Evolutionary conservation across 2,329 filamentous ascomycete genomes (phyloP).

Genomic region (Trichothecium roseum): DNA sequence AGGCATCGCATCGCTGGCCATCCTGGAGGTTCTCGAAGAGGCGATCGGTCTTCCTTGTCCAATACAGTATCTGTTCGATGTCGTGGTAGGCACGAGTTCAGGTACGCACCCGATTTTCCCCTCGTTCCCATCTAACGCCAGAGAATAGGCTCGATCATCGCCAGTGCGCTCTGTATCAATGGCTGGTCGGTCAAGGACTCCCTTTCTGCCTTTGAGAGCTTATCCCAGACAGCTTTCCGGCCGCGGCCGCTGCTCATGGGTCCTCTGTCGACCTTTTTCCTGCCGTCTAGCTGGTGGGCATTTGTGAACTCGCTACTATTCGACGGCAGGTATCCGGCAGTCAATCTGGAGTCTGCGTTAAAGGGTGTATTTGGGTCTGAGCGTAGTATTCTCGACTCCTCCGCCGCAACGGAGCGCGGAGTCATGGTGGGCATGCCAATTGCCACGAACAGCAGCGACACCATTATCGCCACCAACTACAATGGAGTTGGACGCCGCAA

Average conservation of each 20-base stretch:
- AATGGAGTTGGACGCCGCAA: constrained; percentile 3
- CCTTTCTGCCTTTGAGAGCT: constrained; percentile 6
- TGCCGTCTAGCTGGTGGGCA: not conserved
- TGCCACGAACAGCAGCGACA: constrained; percentile 3
- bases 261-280: not conserved
- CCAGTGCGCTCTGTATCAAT: constrained; percentile 6
- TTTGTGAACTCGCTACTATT: constrained; percentile 3
- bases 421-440: constrained; percentile 4
- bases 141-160: constrained; percentile 5
- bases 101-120: constrained; percentile 1
- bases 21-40: constrained; percentile 4
- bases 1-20: constrained; percentile 4
- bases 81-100: constrained; percentile 7
- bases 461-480: constrained; percentile 5
- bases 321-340: constrained; percentile 6
- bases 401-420: constrained; percentile 4
- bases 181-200: constrained; percentile 5
- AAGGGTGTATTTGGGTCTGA: constrained; percentile 5
- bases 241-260: constrained; percentile 2
- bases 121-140: not conserved
- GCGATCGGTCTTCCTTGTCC: constrained; percentile 5
- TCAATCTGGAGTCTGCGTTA: constrained; percentile 4
- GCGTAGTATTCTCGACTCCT: constrained; percentile 2
- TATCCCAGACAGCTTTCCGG: too few species aligned
- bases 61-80: constrained; percentile 5